Evolutionary conservation across 73 alveolate species (phyloP), one percentile per base, ranked within the genome.

Genomic region (Diophrys sp.): DNA sequence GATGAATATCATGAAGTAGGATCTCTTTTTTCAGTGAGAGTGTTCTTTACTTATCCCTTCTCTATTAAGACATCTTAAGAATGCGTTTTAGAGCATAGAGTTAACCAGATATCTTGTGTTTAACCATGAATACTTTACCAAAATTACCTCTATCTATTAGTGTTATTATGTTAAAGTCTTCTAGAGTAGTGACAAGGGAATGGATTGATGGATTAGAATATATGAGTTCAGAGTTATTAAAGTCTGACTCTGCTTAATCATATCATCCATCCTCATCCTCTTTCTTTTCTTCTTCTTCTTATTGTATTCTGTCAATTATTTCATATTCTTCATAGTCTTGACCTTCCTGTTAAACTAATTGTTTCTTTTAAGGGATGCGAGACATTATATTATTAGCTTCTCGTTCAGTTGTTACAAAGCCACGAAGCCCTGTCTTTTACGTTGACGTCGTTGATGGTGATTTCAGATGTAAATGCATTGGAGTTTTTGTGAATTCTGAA

Each of bases 31-130:
- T 94, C 98, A 14, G 88, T 78, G 73, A 79, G 77, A 0, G 94
- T 82, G 66, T 85, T 90, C 53, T 82, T 91, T 27, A 94, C 72
- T 73, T 88, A 88, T 74, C 89, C 97, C 31, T 88, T 83, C 69
- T 94, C 94, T 1, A 93, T 84, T 26, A 94, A 73, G 44, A 91
- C 90, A 83, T 95, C 99, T 82, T 93, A 87, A 81, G 87, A 31
- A 93, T 80, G 34, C 95, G 54, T 67, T 90, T 87, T 90, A 90
- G 87, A 28, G 96, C 96, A 79, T 85, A 85, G 53, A 80, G 44
- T 29, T 67, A 73, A 75, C 78, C 71, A 73, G 55, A 71, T 33
- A 31, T 71, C 30, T 33, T 53, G 24, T 69, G 28, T 11, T 11
- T 66, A 31, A 89, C 95, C 66, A 89, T 70, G 83, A 74, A 80